phyloP scores from a whole-genome alignment of 768 basidiomycete genomes.

The Mycena maculata region DNA sequence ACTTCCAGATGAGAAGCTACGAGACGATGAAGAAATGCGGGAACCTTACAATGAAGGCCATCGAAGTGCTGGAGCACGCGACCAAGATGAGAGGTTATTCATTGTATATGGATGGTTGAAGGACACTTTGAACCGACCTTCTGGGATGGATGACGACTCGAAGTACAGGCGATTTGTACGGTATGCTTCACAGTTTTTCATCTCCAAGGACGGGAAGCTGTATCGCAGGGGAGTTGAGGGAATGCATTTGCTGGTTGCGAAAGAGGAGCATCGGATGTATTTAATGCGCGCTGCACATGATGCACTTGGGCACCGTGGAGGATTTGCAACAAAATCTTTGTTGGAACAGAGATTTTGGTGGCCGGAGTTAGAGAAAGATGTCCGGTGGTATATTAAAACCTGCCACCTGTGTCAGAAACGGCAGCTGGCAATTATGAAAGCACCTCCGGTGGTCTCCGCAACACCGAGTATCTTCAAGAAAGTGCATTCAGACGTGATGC shows the following conservation, averaged over 20 bases:
- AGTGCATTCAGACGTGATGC: constrained; percentile 45
- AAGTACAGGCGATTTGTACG: neutral
- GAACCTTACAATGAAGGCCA: constrained; percentile 24
- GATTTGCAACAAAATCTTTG: constrained; percentile 11
- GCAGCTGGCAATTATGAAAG: constrained; percentile 34
- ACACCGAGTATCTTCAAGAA: constrained; percentile 42
- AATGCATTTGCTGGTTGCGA: constrained; percentile 13
- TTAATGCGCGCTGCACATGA: constrained; percentile 32
- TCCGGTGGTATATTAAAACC: constrained; percentile 46
- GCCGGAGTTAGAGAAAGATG: constrained; percentile 38
- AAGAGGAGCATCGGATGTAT: constrained; percentile 21
- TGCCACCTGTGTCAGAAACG: constrained; percentile 49
- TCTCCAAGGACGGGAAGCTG: neutral
- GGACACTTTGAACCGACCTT: neutral
- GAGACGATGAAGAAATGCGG: neutral
- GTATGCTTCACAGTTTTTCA: neutral
- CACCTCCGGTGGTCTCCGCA: constrained; percentile 42
- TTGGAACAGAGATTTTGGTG: constrained; percentile 37
- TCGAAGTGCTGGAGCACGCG: constrained; percentile 1
- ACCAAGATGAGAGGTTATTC: neutral
- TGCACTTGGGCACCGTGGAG: constrained; percentile 33
- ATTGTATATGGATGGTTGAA: constrained; percentile 1
- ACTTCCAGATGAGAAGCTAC: constrained; percentile 6
- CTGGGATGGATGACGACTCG: neutral
- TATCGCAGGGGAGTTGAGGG: neutral